A percentile compares a stretch with the other conserved stretches of the same genome.
These are phyloP conservation scores for Dothistroma pini DNA, from an alignment of 2,329 filamentous ascomycete genomes.

Conservation along the genomic window DNA sequence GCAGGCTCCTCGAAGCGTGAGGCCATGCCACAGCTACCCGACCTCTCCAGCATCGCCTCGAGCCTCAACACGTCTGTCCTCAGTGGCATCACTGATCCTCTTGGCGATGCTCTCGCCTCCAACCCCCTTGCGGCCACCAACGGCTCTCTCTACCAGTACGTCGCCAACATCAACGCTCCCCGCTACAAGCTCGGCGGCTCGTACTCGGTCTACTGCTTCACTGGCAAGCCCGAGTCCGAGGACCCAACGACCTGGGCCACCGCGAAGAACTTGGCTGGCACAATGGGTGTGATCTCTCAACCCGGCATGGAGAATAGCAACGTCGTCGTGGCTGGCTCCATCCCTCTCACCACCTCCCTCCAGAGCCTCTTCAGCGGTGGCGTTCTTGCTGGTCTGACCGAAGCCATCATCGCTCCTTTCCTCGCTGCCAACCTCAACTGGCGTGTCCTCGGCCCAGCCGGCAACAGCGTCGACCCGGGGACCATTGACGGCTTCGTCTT, in stretches of 20 bases:
- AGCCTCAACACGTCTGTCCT: not conserved
- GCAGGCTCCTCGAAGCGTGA: constrained; percentile 31
- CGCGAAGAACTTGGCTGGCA: constrained; percentile 57
- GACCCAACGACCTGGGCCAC: constrained; percentile 50
- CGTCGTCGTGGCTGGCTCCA: constrained; percentile 38
- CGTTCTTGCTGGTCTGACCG: constrained; percentile 31
- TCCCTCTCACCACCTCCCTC: constrained; percentile 46
- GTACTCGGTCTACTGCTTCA: constrained; percentile 65
- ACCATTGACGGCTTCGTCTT: constrained; percentile 39
- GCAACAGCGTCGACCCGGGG: constrained; percentile 32
- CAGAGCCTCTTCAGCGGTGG: constrained; percentile 31
- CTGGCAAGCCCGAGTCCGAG: constrained; percentile 49
- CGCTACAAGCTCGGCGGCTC: constrained; percentile 59
- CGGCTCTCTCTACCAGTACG: constrained; percentile 60
- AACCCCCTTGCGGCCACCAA: constrained; percentile 33
- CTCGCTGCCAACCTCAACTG: constrained; percentile 35
- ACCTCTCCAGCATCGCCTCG: not conserved
- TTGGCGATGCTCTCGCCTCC: constrained; percentile 7
- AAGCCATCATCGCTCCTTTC: constrained; percentile 30
- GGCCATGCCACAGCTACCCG: constrained; percentile 7
- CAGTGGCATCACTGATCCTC: constrained; percentile 6
- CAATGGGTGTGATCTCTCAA: constrained; percentile 45
- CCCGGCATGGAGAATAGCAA: constrained; percentile 22
- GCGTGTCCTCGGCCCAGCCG: constrained; percentile 31
- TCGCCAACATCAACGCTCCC: constrained; percentile 61